Evolutionary conservation across 148 eudicot genomes (phyloP), one percentile per base, ranked within the genome.

Genomic region (Heliosperma pusillum): DNA sequence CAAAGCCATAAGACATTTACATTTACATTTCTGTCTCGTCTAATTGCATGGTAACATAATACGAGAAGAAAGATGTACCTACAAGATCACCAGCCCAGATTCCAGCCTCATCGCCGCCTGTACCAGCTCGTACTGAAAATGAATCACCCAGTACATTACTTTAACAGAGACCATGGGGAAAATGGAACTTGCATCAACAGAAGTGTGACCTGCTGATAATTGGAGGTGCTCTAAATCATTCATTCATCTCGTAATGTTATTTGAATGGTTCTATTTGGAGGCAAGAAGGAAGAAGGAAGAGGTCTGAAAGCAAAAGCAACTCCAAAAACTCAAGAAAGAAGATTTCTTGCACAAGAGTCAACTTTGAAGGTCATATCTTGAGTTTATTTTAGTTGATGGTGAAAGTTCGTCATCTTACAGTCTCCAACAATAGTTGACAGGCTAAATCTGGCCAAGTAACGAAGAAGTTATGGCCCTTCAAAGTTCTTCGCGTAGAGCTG

Each of bases 61-160:
- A 47, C 24, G 59, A 21, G 81, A 86, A 79, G 81, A 80, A 79
- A 78, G 78, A 83, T 90, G 90, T 95, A 96, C 99, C 97, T 96
- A 92, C 99, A 92, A 96, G 99, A 87, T 96, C 99, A 96, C 89
- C 97, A 87, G 94, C 99, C 97, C 97, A 96, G 17, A 96, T 66
- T 83, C 99, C 99, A 85, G 99, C 99, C 75, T 96, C 99, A 66
- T 96, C 99, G 26, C 99, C 99, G 66, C 99, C 99, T 66, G 97
- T 90, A 74, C 99, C 99, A 76, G 99, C 99, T 82, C 99, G 85
- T 69, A 92, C 99, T 96, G 87, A 75, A 86, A 50, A 70, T 70
- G 60, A 52, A 80, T 79, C 19, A 77, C 59, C 57, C 21, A 77
- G 69, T 21, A 72, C n/a, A 66, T 26, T 50, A 21, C 19, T 20